A percentile compares a stretch with the other conserved stretches of the same genome.
phyloP scores from a whole-genome alignment of 2,329 filamentous ascomycete genomes.

The Curvularia sp. region DNA sequence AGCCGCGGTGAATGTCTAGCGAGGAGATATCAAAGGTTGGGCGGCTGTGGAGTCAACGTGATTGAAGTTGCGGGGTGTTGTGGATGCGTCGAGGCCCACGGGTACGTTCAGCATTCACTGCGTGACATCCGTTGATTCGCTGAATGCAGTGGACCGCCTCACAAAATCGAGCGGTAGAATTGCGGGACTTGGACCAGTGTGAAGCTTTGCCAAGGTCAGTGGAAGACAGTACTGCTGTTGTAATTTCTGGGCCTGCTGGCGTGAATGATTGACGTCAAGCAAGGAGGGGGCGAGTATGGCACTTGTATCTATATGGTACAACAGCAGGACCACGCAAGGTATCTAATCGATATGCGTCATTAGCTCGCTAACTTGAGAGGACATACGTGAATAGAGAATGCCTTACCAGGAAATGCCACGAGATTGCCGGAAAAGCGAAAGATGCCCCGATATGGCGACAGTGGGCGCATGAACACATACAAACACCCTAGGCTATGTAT shows the following conservation, averaged over 20 bases:
- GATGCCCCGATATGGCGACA: slow-evolving; percentile 19
- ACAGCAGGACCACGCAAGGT: slow-evolving; percentile 20
- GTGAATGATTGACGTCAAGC: slow-evolving; percentile 25
- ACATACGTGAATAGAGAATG: slow-evolving; percentile 17
- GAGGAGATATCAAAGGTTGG: not conserved
- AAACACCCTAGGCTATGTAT: slow-evolving; percentile 42
- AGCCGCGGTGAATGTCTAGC: slow-evolving; percentile 19
- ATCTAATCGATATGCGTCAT: slow-evolving; percentile 27
- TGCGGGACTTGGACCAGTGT: slow-evolving; percentile 16
- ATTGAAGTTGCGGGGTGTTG: slow-evolving; percentile 25
- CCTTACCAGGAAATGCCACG: slow-evolving; percentile 40
- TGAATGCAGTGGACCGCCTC: slow-evolving; percentile 32
- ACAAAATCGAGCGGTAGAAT: slow-evolving; percentile 32
- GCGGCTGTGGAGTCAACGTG: slow-evolving; percentile 24
- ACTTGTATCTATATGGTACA: slow-evolving; percentile 35
- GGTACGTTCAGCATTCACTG: slow-evolving; percentile 30
- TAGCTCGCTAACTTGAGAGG: slow-evolving; percentile 27
- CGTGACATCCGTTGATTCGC: slow-evolving; percentile 28
- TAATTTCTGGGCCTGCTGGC: slow-evolving; percentile 8
- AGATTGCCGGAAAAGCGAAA: slow-evolving; percentile 24
- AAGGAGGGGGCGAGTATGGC: slow-evolving; percentile 18
- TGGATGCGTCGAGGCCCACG: slow-evolving; percentile 16
- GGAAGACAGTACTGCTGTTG: slow-evolving; percentile 13
- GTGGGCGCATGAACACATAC: slow-evolving; percentile 37
- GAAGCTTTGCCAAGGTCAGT: slow-evolving; percentile 5